phyloP scores from a whole-genome alignment of 768 basidiomycete species.

The Neoboletus magnificus region DNA sequence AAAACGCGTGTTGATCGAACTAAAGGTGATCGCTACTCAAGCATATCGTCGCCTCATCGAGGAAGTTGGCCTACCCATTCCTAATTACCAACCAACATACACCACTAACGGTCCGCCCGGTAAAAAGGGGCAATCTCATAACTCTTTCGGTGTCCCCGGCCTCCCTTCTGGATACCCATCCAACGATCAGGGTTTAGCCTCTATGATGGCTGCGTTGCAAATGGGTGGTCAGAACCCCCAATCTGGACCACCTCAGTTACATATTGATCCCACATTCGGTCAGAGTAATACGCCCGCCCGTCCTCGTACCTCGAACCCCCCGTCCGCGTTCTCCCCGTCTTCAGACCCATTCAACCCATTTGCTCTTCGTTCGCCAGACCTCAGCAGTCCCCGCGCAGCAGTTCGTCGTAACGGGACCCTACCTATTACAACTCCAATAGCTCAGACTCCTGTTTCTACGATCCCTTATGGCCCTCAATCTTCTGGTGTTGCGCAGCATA shows the following conservation, averaged over 20 bases:
- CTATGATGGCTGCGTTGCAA: slow-evolving; percentile 90
- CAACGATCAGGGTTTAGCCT: slow-evolving; percentile 81
- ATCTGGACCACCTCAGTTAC: slow-evolving; percentile 69
- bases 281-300: slow-evolving; percentile 42
- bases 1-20: slow-evolving; percentile 82
- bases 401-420: slow-evolving; percentile 43
- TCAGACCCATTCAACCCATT: slow-evolving; percentile 60
- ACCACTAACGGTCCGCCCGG: slow-evolving; percentile 55
- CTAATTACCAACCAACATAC: slow-evolving; percentile 82
- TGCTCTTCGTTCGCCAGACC: slow-evolving; percentile 47
- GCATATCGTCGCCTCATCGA: slow-evolving; percentile 92
- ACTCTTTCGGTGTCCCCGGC: slow-evolving; percentile 65
- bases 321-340: slow-evolving; percentile 48
- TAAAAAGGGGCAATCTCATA: slow-evolving; percentile 55
- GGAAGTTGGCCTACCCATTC: slow-evolving; percentile 89
- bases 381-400: slow-evolving; percentile 47
- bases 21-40: slow-evolving; percentile 93
- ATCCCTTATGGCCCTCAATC: slow-evolving; percentile 60
- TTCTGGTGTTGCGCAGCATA: slow-evolving; percentile 54
- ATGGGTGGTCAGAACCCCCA: slow-evolving; percentile 88
- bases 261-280: slow-evolving; percentile 64
- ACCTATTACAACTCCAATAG: slow-evolving; percentile 32
- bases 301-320: slow-evolving; percentile 42
- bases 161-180: slow-evolving; percentile 77
- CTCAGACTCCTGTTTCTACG: slow-evolving; percentile 28